Percentiles rank a stretch among this genome's conserved stretches.
Conservation (phyloP, 495 filamentous ascomycete genomes). For the Penicillium coffeae region DNA sequence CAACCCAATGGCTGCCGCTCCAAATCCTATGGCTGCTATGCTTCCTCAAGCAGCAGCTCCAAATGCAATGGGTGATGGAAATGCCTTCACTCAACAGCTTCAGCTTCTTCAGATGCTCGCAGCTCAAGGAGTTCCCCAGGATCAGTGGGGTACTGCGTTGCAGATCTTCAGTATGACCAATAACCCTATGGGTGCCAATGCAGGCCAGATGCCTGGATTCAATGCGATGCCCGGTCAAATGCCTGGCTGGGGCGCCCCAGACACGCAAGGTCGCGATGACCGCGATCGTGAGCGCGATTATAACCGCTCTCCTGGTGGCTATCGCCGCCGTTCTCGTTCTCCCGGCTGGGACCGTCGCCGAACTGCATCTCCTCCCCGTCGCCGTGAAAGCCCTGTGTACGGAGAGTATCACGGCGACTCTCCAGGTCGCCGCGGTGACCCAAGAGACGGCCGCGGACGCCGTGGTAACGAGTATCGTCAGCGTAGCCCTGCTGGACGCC, state of each 20-base stretch:
- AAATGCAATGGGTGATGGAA: slow-evolving; percentile 31
- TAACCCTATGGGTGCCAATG: slow-evolving; percentile 27
- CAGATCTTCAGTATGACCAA: slow-evolving; percentile 44
- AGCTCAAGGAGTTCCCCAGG: slow-evolving; percentile 56
- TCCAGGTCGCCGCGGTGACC: slow-evolving; percentile 57
- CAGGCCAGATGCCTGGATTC: slow-evolving; percentile 30
- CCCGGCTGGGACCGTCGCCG: slow-evolving; percentile 65
- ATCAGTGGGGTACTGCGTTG: slow-evolving; percentile 56
- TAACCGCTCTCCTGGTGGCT: slow-evolving; percentile 55
- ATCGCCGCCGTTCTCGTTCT: slow-evolving; percentile 73
- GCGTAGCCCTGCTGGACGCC: slow-evolving; percentile 67
- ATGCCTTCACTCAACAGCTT: slow-evolving; percentile 57
- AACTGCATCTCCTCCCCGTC: slow-evolving; percentile 53
- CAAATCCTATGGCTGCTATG: slow-evolving; percentile 47
- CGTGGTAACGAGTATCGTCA: slow-evolving; percentile 69
- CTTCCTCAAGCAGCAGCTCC: slow-evolving; percentile 39
- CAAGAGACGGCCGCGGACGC: slow-evolving; percentile 52
- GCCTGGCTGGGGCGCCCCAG: slow-evolving; percentile 37
- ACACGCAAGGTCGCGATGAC: slow-evolving; percentile 57
- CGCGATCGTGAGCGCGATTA: slow-evolving; percentile 54
- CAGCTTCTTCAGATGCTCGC: slow-evolving; percentile 57
- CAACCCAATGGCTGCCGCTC: slow-evolving; percentile 36
- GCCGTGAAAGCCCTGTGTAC: slow-evolving; percentile 69
- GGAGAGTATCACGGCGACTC: slow-evolving; percentile 62
- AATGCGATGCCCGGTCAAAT: slow-evolving; percentile 28